Percentiles rank a stretch among this genome's conserved stretches.
These are phyloP conservation scores for Aspergillus taichungensis DNA, from an alignment of 495 filamentous ascomycete genomes.

Conservation along the genomic window DNA sequence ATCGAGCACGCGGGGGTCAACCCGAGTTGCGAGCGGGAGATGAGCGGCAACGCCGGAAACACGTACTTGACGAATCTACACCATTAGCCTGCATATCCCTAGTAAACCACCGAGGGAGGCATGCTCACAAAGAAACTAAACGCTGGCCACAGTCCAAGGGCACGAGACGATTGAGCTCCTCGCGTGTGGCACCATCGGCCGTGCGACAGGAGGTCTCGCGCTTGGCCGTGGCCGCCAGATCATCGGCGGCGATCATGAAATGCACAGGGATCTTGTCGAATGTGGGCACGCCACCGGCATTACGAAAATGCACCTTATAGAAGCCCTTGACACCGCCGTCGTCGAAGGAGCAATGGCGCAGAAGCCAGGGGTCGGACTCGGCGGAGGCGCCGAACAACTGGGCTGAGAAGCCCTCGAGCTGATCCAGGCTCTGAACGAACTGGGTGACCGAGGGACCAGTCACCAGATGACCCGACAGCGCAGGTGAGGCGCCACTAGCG, in stretches of 20 bases:
- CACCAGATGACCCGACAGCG: conserved; percentile 6
- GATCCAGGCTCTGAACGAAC: conserved; percentile 27
- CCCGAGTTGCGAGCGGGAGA: conserved; percentile 22
- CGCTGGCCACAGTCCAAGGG: conserved; percentile 21
- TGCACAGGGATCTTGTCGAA: conserved; percentile 26
- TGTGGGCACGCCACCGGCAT: conserved; percentile 29
- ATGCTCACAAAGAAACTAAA: conserved; percentile 19
- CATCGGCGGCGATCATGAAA: conserved; percentile 25
- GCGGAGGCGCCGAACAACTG: conserved; percentile 28
- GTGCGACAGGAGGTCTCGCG: conserved; percentile 15
- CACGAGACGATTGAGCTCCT: conserved; percentile 18
- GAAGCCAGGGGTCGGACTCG: conserved; percentile 31
- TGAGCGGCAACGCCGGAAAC: conserved; percentile 22
- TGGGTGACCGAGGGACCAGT: conserved; percentile 15
- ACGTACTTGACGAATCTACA: conserved; percentile 24
- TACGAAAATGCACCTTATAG: conserved; percentile 28
- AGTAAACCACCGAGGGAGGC: too few species aligned
- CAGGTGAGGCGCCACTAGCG: conserved; percentile 8
- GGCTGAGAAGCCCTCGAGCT: conserved; percentile 22
- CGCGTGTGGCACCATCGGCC: conserved; percentile 13
- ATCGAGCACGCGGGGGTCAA: conserved; percentile 11
- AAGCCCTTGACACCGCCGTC: conserved; percentile 26
- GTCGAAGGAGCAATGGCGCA: conserved; percentile 30
- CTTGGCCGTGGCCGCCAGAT: conserved; percentile 14
- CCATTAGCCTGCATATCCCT: neutral